Evolutionary conservation across 352 stramenopile species (phyloP).

Genomic region (Phytophthora tubulina): DNA sequence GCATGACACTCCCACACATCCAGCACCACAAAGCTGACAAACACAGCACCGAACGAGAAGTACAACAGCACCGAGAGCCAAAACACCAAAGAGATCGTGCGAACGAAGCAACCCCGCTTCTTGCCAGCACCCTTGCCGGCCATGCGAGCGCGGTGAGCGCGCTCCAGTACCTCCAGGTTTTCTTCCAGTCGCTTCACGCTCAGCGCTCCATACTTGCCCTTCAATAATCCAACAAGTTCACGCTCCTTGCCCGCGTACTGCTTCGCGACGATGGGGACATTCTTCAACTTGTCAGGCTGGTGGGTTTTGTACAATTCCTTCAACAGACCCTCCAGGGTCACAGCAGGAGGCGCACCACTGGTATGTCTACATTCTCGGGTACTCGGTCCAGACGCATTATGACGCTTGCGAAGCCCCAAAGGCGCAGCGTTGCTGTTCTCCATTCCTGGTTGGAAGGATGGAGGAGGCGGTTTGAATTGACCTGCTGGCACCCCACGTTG

Average conservation of each 20-base stretch:
- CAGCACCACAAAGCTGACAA: conserved; percentile 46
- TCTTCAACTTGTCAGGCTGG: conserved; percentile 79
- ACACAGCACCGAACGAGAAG: conserved; percentile 42
- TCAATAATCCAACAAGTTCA: conserved; percentile 66
- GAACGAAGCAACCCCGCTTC: conserved; percentile 42
- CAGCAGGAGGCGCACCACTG: conserved; percentile 11
- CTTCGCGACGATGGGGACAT: conserved; percentile 61
- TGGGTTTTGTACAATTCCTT: conserved; percentile 81
- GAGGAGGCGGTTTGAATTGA: conserved; percentile 1
- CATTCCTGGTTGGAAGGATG: conserved; percentile 5
- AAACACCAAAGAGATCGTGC: conserved; percentile 42
- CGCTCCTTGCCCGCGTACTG: conserved; percentile 75
- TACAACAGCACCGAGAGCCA: conserved; percentile 44
- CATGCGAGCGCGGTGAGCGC: conserved; percentile 12
- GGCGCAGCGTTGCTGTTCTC: conserved; percentile 22
- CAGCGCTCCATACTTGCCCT: conserved; percentile 76
- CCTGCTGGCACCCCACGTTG: conserved; percentile 6
- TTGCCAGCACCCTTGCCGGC: conserved; percentile 17
- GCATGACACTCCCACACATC: conserved; percentile 46
- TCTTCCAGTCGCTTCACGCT: conserved; percentile 80
- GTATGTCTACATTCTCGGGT: conserved; percentile 8
- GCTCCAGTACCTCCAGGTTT: conserved; percentile 59
- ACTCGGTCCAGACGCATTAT: conserved; percentile 22
- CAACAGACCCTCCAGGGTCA: conserved; percentile 67
- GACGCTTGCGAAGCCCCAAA: conserved; percentile 39